Conservation (phyloP, 2,329 filamentous ascomycete species). For the Fusarium lateritium region DNA sequence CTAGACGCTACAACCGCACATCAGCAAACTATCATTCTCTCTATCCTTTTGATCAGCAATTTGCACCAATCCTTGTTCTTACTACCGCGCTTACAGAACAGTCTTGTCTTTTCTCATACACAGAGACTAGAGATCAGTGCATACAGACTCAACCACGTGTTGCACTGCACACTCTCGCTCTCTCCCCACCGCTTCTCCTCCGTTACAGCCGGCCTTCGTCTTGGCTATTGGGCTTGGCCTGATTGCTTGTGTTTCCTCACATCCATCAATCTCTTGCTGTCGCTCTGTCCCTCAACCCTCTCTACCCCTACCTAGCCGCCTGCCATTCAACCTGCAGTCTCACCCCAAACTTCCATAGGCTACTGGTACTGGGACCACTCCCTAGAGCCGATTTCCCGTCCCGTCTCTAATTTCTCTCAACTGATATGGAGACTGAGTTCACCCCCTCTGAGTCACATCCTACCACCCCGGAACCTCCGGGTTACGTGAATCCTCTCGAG, state of each 20-base stretch:
- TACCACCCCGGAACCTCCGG: slow-evolving; percentile 53
- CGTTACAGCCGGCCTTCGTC: slow-evolving; percentile 32
- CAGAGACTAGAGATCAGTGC: slow-evolving; percentile 5
- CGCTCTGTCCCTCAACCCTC: slow-evolving; percentile 14
- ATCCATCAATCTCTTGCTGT: slow-evolving; percentile 8
- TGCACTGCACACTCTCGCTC: slow-evolving; percentile 21
- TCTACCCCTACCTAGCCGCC: slow-evolving; percentile 15
- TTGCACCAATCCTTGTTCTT: slow-evolving; percentile 34
- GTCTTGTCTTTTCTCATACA: not conserved
- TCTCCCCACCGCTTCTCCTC: slow-evolving; percentile 38
- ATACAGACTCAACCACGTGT: slow-evolving; percentile 47
- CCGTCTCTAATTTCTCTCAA: slow-evolving; percentile 16
- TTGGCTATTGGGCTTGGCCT: slow-evolving; percentile 26
- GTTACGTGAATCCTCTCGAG: slow-evolving; percentile 62
- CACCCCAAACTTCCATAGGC: slow-evolving; percentile 23
- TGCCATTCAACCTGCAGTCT: slow-evolving; percentile 26
- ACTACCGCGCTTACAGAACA: slow-evolving; percentile 21
- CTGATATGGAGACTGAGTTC: slow-evolving; percentile 49
- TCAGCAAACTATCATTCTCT: slow-evolving; percentile 30
- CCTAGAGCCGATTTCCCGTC: slow-evolving; percentile 6
- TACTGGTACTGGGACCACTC: slow-evolving; percentile 24
- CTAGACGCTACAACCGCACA: slow-evolving; percentile 18
- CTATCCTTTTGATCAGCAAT: slow-evolving; percentile 34
- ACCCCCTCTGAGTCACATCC: slow-evolving; percentile 50
- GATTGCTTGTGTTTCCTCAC: slow-evolving; percentile 27